Base-by-base conservation (phyloP, 306 rosid genomes). In the Urtica urens region DNA sequence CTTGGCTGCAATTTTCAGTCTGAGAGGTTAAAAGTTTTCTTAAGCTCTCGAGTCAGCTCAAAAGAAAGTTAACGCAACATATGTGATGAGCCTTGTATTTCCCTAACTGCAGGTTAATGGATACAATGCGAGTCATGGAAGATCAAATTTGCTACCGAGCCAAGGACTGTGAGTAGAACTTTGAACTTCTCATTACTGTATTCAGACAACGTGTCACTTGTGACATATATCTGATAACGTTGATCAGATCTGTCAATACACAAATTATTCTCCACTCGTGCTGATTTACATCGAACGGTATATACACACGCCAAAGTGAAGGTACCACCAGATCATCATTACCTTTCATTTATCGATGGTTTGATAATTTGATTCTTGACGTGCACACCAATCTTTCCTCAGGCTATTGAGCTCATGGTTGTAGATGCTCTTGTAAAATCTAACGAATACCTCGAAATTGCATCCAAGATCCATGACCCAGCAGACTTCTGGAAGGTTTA, bases 351-450 rank as follows among this genome's bases (percentile, higher is more conserved):
- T 6, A 34, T 27, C 46, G 18, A 23, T 3, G 6, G 12, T 23
- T 16, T 30, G 17, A 12, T 17, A 10, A 28, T 27, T 6, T 22
- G 17, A 25, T 42, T 63, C 19, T 38, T 27, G 39, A 10, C 22
- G 18, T 33, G 29, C 16, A 49, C 35, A 46, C 35, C n/a, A 15
- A 13, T 15, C 57, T 23, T 43, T 63, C 64, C 51, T 40, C 80
- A 81, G 97, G 93, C 93, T 42, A 62, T 84, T 40, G 97, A 84
- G 66, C 93, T 80, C 63, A 90, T 90, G 95, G 61, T 77, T 46
- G 77, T 79, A 43, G 97, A 90, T 72, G 95, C 93, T 59, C 73
- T 90, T 60, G 30, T 72, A 49, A 68, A 60, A 48, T 93, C 95
- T 46, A 79, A 81, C 59, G 65, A 52, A 59, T 73, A 52, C 54